phyloP scores from a whole-genome alignment of 2,329 filamentous ascomycete species.

The Penicillium griseofulvum region DNA sequence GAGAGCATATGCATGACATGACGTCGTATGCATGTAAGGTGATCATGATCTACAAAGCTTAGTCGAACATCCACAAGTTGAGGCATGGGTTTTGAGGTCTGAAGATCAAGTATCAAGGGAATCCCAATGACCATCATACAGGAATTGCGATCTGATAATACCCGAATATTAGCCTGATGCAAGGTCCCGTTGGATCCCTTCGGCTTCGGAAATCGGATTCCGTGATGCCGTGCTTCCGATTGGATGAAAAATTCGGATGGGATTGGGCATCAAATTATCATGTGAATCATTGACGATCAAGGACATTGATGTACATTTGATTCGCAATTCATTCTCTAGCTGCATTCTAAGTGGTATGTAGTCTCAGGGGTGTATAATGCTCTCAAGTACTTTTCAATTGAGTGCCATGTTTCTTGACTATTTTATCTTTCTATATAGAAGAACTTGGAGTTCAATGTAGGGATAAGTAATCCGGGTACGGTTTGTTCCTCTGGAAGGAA shows the following conservation, averaged over 20 bases:
- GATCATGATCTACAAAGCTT: neutral
- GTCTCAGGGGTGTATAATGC: neutral
- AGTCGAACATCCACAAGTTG: neutral
- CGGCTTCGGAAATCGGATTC: conserved; percentile 4
- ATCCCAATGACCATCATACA: neutral
- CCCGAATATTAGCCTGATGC: neutral
- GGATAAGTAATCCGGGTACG: conserved; percentile 4
- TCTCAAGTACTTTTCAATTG: neutral
- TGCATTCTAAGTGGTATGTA: neutral
- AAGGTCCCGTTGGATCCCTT: neutral
- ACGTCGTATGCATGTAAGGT: neutral
- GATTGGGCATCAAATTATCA: neutral
- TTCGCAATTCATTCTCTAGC: conserved; percentile 4
- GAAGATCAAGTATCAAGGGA: neutral
- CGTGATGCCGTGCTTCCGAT: conserved; percentile 5
- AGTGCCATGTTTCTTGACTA: neutral
- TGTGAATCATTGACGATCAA: neutral
- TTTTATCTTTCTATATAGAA: neutral
- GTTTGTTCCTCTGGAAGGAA: neutral
- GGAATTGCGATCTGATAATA: neutral
- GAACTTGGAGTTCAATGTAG: neutral
- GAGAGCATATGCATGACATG: neutral
- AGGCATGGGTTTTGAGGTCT: neutral
- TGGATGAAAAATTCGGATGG: neutral
- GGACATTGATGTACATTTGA: neutral